phyloP scores from a whole-genome alignment of 2,329 filamentous ascomycete genomes.

The Aspergillus nomiae region DNA sequence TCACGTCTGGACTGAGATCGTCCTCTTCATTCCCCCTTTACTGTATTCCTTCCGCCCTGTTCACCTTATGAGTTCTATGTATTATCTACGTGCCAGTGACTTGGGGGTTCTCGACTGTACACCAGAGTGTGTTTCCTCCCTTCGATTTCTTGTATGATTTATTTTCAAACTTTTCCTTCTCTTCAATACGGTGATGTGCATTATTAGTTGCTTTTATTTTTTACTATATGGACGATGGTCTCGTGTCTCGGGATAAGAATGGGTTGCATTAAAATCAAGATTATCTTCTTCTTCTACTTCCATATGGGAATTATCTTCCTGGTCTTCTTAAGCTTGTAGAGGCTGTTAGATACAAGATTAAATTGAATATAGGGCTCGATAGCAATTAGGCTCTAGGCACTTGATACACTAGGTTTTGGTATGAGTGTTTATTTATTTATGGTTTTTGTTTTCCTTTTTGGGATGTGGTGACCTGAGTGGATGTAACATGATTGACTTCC shows the following conservation, averaged over 20 bases:
- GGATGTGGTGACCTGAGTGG: too few species aligned
- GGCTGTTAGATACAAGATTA: too few species aligned
- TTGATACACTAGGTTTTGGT: too few species aligned
- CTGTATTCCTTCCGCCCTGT: not conserved
- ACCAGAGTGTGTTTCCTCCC: constrained; percentile 3
- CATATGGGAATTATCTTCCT: not conserved
- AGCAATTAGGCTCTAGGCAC: too few species aligned
- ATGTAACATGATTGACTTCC: too few species aligned
- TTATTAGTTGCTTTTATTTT: not conserved
- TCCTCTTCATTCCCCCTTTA: not conserved
- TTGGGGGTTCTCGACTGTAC: constrained; percentile 5
- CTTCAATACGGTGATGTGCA: not conserved
- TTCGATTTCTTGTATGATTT: not conserved
- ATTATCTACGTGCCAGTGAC: constrained; percentile 4
- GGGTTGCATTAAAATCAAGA: not conserved
- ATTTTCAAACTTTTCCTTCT: not conserved
- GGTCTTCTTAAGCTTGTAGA: too few species aligned
- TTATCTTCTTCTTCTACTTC: not conserved
- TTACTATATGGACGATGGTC: not conserved
- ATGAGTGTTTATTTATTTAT: too few species aligned
- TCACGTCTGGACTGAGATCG: not conserved
- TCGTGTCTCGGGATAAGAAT: not conserved
- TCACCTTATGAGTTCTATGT: not conserved
- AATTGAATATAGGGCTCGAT: too few species aligned
- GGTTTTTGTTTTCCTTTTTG: too few species aligned